Base-by-base conservation (phyloP, 495 filamentous ascomycete genomes). In the Daldinia vernicosa region DNA sequence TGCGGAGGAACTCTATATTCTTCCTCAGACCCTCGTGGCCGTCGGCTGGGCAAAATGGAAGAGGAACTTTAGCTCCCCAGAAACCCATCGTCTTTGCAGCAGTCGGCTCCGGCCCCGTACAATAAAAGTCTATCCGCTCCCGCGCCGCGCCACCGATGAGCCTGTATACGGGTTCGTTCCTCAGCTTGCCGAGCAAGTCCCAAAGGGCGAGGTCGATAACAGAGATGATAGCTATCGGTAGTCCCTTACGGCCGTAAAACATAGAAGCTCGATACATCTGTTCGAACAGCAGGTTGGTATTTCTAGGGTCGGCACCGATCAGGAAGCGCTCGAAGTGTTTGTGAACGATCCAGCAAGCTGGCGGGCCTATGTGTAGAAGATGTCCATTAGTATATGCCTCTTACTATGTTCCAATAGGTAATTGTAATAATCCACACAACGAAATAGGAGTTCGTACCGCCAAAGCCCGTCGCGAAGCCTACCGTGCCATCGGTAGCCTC, bases 201-300 rank as follows among this genome's bases (percentile, higher is more conserved):
- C 94, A 97, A 30, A 97, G 82, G 2, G 94, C 94, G 54, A 97
- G 83, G 72, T 97, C 94, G 73, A 97, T 94, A 67, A 96, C 94
- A 0, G 92, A 95, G 77, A 97, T 97, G 74, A 94, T 91, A 35
- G 94, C 94, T 12, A 94, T 88, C 2, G 94, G 90, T 26, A 97
- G 86, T 19, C 94, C 94, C 79, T 97, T 97, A 64, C 94, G 89
- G 53, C 94, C 94, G 76, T 97, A 97, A 85, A 96, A 97, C 90
- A 96, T 95, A 39, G 92, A 94, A 11, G 87, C 93, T 33, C 93
- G 90, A 82, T 97, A 97, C 94, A 97, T 97, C 79, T 95, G 92
- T 79, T 97, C 94, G 78, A 95, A 97, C 4, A 97, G 83, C 68
- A 90, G 85, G 77, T 95, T 97, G 58, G 91, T 93, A 74, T 97